Base-by-base conservation (phyloP, 2,329 filamentous ascomycete genomes). In the Paraphaeosphaeria minitans region DNA sequence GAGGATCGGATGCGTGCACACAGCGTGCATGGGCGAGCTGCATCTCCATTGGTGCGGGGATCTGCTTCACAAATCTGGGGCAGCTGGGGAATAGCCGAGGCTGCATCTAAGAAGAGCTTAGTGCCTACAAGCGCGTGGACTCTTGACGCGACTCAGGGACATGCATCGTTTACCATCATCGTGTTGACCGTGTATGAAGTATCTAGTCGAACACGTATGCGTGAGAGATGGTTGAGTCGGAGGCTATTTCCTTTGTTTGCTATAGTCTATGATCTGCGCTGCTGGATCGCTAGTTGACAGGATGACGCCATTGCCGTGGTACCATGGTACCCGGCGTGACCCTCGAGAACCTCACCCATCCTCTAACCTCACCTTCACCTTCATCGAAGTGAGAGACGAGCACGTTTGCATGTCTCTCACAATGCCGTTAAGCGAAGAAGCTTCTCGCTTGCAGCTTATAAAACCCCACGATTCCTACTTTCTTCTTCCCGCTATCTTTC, bases 31-130 rank as follows among this genome's bases (percentile, higher is more conserved):
- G 33, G 47, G 47, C 47, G 19, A 50, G 48, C 33, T 24, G 48
- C 50, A 43, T 16, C 39, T 27, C 16, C 50, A 14, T 56, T 45
- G 46, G 35, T 16, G 39, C 39, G 54, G 53, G 53, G 27, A 29
- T 22, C 31, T 43, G 31, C 12, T 52, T 16, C 31, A 51, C 24
- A 45, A 50, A 51, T 22, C 54, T 56, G 54, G 54, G 54, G 50
- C 19, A 53, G 24, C 35, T 21, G 37, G n/a, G 13, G 43, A 16
- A 21, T 55, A 55, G 42, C 53, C 53, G 43, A 46, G 53, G 53
- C 35, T 33, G 24, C 35, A 6, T 14, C 33, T 14, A 5, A 56
- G 52, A 39, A 53, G 47, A 42, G 49, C 49, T 19, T 52, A 52
- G 49, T 19, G 21, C 19, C 12, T 41, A 8, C 8, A n/a, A 27